These are phyloP conservation scores for Sugiyamaella sp. DNA, from an alignment of 1,139 yeast genomes.

Conservation along the genomic window DNA sequence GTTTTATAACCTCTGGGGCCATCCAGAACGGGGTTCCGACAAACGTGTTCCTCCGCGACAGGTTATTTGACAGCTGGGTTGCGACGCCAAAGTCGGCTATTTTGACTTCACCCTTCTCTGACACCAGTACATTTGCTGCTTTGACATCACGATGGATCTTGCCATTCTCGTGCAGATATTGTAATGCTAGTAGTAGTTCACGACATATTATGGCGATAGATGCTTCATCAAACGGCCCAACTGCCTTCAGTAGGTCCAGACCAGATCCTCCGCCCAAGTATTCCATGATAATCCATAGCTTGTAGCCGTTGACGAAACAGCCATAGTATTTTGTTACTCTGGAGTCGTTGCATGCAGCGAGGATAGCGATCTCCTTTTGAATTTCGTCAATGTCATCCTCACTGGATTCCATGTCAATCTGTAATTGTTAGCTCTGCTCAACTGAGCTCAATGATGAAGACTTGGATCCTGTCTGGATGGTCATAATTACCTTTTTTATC, in stretches of 20 bases:
- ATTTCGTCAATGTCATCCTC: constrained; percentile 78
- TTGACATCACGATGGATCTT: constrained; percentile 87
- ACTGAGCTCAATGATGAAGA: too few species aligned
- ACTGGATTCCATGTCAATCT: constrained; percentile 75
- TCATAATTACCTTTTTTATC: constrained; percentile 17
- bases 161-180: constrained; percentile 73
- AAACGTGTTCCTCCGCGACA: constrained; percentile 81
- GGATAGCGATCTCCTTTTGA: constrained; percentile 74
- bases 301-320: constrained; percentile 76
- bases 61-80: constrained; percentile 76
- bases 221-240: constrained; percentile 57
- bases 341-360: constrained; percentile 69
- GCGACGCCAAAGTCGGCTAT: constrained; percentile 97
- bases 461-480: too few species aligned
- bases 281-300: constrained; percentile 81
- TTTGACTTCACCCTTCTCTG: constrained; percentile 73
- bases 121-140: constrained; percentile 79
- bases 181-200: constrained; percentile 67
- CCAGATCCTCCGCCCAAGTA: constrained; percentile 84
- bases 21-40: constrained; percentile 99
- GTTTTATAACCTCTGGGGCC: constrained; percentile 96
- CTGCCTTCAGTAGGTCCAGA: constrained; percentile 58
- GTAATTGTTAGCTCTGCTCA: constrained; percentile 29
- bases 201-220: constrained; percentile 59
- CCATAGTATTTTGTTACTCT: constrained; percentile 80